phyloP scores from a whole-genome alignment of 345 rosid genomes.

The Eucalyptus microcorys region DNA sequence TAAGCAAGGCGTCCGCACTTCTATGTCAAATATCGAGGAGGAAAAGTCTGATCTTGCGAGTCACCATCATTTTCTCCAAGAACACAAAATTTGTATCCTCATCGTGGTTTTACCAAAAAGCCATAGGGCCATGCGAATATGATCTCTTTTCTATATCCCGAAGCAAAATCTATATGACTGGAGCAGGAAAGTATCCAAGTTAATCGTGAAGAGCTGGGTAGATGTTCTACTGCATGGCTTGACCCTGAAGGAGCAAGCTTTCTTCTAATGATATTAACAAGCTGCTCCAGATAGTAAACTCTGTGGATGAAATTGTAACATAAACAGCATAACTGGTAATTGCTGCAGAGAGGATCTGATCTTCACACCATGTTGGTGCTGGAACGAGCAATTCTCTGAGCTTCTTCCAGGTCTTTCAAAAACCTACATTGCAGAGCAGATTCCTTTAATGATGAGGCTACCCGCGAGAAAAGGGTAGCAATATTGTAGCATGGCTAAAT shows the following conservation, averaged over 20 bases:
- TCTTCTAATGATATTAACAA: neutral
- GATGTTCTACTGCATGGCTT: neutral
- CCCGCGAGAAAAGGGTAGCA: neutral
- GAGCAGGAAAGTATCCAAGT: neutral
- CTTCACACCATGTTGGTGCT: conserved; percentile 15
- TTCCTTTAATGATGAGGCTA: neutral
- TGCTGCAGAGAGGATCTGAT: neutral
- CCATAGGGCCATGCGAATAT: neutral
- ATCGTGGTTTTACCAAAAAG: neutral
- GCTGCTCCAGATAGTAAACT: neutral
- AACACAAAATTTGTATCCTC: neutral
- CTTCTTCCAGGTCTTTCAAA: conserved; percentile 85
- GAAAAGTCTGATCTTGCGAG: neutral
- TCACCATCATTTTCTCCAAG: neutral
- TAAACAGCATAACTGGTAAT: neutral
- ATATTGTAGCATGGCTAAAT: neutral
- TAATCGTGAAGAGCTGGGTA: neutral
- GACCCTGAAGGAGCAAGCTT: neutral
- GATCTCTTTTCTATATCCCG: neutral
- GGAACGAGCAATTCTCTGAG: conserved; percentile 62
- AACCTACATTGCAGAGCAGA: conserved; percentile 32
- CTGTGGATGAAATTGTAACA: neutral
- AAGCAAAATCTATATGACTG: neutral
- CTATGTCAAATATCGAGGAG: neutral
- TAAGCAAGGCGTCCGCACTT: neutral